phyloP scores from a whole-genome alignment of 306 rosid species.

The Fragaria iinumae region DNA sequence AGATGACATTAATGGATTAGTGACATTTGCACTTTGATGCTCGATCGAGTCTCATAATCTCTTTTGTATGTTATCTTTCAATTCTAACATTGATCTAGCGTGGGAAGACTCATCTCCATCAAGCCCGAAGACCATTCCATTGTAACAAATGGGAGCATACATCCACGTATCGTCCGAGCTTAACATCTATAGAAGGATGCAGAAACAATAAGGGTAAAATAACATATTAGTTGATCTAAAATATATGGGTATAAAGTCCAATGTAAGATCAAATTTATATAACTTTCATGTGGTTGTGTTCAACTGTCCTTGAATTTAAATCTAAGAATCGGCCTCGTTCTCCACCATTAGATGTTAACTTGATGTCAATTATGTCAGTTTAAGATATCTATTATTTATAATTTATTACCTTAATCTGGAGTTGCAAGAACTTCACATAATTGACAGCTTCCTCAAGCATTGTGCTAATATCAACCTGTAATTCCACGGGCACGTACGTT shows the following conservation, averaged over 20 bases:
- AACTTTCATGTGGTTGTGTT: too few species aligned
- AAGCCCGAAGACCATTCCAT: slow-evolving; percentile 75
- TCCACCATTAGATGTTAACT: too few species aligned
- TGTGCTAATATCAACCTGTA: slow-evolving; percentile 93
- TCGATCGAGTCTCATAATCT: not conserved
- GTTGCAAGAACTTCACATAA: slow-evolving; percentile 84
- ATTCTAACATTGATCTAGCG: slow-evolving; percentile 37
- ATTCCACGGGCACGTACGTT: slow-evolving; percentile 12
- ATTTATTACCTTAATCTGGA: slow-evolving; percentile 73
- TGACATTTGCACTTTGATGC: not conserved
- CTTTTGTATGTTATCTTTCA: not conserved
- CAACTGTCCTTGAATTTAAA: too few species aligned
- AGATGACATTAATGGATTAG: not conserved
- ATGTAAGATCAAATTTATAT: not conserved
- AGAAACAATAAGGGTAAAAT: slow-evolving; percentile 1
- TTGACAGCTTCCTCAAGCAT: slow-evolving; percentile 98
- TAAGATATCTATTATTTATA: not conserved
- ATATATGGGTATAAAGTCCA: not conserved
- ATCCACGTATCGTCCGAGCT: slow-evolving; percentile 94
- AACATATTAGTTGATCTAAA: not conserved
- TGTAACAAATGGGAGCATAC: slow-evolving; percentile 92
- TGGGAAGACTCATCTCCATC: slow-evolving; percentile 37
- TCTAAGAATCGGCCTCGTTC: not conserved
- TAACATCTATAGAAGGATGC: slow-evolving; percentile 50
- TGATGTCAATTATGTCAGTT: not conserved